These are phyloP conservation scores for Calocybe indica DNA, from an alignment of 768 basidiomycete genomes.

Conservation along the genomic window DNA sequence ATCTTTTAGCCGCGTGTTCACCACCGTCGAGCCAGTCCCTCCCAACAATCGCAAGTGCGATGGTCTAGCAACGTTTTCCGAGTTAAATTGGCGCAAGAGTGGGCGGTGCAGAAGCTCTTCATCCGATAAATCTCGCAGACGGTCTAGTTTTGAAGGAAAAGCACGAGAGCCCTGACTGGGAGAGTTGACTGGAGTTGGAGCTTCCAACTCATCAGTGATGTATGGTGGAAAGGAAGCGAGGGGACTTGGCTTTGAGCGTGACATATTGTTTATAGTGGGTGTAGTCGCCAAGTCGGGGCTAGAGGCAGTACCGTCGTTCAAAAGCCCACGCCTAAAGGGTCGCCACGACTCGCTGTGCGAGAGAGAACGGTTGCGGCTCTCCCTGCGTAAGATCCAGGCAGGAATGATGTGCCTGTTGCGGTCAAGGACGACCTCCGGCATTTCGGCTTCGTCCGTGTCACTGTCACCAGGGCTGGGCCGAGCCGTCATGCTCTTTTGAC, in stretches of 20 bases:
- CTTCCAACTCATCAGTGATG: slow-evolving; percentile 30
- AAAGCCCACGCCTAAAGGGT: slow-evolving; percentile 29
- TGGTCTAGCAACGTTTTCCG: slow-evolving; percentile 29
- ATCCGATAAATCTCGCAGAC: slow-evolving; percentile 20
- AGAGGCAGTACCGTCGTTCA: slow-evolving; percentile 55
- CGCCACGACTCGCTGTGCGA: slow-evolving; percentile 33
- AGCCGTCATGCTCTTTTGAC: slow-evolving; percentile 2
- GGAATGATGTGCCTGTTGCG: slow-evolving; percentile 95
- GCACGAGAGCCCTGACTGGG: slow-evolving; percentile 27
- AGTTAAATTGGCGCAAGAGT: slow-evolving; percentile 32
- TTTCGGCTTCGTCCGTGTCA: slow-evolving; percentile 70
- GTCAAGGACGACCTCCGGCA: slow-evolving; percentile 92
- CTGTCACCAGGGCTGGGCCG: slow-evolving; percentile 21
- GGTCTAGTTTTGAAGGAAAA: slow-evolving; percentile 21
- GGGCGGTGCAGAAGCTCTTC: slow-evolving; percentile 26
- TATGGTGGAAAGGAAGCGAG: slow-evolving; percentile 33
- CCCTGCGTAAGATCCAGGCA: slow-evolving; percentile 72
- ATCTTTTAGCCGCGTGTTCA: slow-evolving; percentile 92
- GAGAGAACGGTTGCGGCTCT: slow-evolving; percentile 39
- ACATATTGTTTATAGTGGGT: slow-evolving; percentile 13
- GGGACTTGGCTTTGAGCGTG: slow-evolving; percentile 29
- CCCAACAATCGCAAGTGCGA: slow-evolving; percentile 60
- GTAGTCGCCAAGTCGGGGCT: slow-evolving; percentile 55
- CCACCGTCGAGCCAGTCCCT: slow-evolving; percentile 87
- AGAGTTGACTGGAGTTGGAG: slow-evolving; percentile 47